These are phyloP conservation scores for Elsinoe australis DNA, from an alignment of 2,329 filamentous ascomycete genomes.

Conservation along the genomic window DNA sequence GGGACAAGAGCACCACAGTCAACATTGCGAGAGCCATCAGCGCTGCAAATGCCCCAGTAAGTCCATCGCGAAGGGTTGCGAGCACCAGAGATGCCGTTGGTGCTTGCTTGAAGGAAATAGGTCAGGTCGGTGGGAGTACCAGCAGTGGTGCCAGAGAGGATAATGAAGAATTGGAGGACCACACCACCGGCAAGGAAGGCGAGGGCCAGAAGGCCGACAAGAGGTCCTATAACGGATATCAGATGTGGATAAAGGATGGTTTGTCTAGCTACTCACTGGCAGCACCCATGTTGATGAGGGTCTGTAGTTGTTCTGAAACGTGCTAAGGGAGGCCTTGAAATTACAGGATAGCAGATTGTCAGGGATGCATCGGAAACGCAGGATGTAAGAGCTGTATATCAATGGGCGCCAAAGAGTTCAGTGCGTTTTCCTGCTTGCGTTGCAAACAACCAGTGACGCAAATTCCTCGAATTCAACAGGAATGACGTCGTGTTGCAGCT, in stretches of 20 bases:
- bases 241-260: constrained; percentile 10
- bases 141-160: constrained; percentile 52
- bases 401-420: no score
- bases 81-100: constrained; percentile 54
- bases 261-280: neutral
- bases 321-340: neutral
- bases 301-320: neutral
- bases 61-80: constrained; percentile 70
- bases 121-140: constrained; percentile 59
- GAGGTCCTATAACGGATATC: constrained; percentile 26
- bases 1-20: constrained; percentile 59
- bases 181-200: constrained; percentile 55
- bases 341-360: neutral
- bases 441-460: constrained; percentile 10
- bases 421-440: constrained; percentile 14
- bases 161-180: constrained; percentile 57
- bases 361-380: constrained; percentile 12
- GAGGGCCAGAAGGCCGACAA: constrained; percentile 51
- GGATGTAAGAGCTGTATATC: constrained; percentile 10
- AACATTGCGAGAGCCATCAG: constrained; percentile 44
- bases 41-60: constrained; percentile 75
- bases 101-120: constrained; percentile 80
- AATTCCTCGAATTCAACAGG: neutral
- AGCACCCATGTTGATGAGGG: constrained; percentile 8
- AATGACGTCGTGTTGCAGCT: constrained; percentile 12